phyloP scores from a whole-genome alignment of 371 early-diverging fungal species.

The Smittium mucronatum region DNA sequence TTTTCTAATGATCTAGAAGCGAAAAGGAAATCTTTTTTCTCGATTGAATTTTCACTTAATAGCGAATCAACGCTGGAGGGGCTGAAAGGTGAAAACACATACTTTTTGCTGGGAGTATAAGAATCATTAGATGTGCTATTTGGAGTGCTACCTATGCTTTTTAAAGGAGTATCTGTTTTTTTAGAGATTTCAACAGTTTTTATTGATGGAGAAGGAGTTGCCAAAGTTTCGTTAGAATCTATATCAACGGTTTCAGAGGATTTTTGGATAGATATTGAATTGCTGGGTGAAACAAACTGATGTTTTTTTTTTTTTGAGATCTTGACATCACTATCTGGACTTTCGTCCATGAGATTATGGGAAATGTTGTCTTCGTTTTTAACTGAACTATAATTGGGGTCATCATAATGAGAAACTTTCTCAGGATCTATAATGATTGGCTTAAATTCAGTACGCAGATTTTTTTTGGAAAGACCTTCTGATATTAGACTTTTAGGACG shows the following conservation, averaged over 20 bases:
- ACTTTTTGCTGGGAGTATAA: neutral
- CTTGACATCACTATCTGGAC: too few relatives aligned
- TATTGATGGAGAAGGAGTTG: neutral
- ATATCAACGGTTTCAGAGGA: neutral
- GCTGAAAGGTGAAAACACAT: slow-evolving; percentile 3
- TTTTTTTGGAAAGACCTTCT: too few relatives aligned
- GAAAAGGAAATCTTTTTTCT: neutral
- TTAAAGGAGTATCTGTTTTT: neutral
- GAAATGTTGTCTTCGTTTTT: too few relatives aligned
- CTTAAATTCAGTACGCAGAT: too few relatives aligned
- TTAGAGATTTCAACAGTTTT: neutral
- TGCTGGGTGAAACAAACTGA: too few relatives aligned
- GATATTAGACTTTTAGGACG: too few relatives aligned
- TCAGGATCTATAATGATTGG: too few relatives aligned
- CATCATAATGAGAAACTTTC: too few relatives aligned
- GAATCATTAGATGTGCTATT: neutral
- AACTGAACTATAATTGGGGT: too few relatives aligned
- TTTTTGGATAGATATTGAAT: too few relatives aligned
- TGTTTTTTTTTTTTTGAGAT: too few relatives aligned
- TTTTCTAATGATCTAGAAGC: neutral
- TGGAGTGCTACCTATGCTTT: neutral
- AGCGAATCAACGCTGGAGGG: slow-evolving; percentile 1
- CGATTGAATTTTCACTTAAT: slow-evolving; percentile 7
- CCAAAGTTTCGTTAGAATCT: neutral
- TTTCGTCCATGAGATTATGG: too few relatives aligned